These are phyloP conservation scores for Xerocomellus amylosporus DNA, from an alignment of 768 basidiomycete genomes.

Conservation along the genomic window DNA sequence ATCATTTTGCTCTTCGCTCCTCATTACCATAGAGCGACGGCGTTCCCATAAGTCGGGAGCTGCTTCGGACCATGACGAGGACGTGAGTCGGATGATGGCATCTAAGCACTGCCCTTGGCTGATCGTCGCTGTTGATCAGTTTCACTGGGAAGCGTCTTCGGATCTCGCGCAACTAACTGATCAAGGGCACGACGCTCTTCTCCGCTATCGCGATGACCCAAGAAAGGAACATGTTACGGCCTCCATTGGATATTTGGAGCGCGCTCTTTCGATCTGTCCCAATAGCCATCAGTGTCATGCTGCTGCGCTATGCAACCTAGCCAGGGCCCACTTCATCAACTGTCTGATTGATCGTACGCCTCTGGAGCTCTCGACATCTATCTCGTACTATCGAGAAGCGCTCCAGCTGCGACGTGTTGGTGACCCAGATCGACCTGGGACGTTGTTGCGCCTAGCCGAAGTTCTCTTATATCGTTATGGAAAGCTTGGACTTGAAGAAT, in stretches of 20 bases:
- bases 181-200: no score
- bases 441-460: slow-evolving; percentile 1
- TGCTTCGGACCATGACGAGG: background rate
- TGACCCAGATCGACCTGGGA: slow-evolving; percentile 7
- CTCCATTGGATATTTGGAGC: slow-evolving; percentile 1
- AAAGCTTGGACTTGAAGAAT: background rate
- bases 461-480: background rate
- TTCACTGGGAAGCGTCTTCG: background rate
- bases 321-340: background rate
- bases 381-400: slow-evolving; percentile 5
- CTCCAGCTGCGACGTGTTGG: slow-evolving; percentile 1
- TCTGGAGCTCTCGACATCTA: background rate
- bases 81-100: background rate
- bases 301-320: slow-evolving; percentile 10
- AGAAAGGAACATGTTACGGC: background rate
- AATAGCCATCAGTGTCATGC: background rate
- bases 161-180: no score
- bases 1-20: background rate
- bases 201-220: background rate
- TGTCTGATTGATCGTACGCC: background rate
- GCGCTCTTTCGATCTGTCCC: slow-evolving; percentile 1
- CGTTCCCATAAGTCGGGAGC: background rate
- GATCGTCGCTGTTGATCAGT: background rate
- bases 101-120: background rate
- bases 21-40: background rate